Evolutionary conservation across 257 asterid genomes (phyloP).

Genomic region (Craterostigma plantagineum): DNA sequence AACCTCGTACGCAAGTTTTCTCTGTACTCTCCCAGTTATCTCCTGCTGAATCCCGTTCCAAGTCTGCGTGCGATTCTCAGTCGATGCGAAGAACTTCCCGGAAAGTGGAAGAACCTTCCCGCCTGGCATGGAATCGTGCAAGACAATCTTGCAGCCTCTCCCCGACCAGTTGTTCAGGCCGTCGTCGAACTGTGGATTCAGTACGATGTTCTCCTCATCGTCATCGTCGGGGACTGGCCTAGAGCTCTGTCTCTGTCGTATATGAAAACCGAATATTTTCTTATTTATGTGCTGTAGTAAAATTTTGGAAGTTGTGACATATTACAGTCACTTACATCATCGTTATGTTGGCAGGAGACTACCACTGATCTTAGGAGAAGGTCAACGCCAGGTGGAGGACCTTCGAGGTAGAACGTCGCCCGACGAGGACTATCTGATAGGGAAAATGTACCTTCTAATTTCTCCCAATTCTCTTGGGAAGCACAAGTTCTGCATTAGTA

Average conservation of each 20-base stretch:
- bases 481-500: conserved; percentile 37
- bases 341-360: conserved; percentile 15
- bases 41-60: conserved; percentile 98
- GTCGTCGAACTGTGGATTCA: conserved; percentile 52
- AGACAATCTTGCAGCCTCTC: conserved; percentile 62
- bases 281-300: conserved; percentile 1
- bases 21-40: conserved; percentile 52
- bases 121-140: conserved; percentile 51
- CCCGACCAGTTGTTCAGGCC: conserved; percentile 82
- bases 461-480: conserved; percentile 42
- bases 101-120: conserved; percentile 56
- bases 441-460: conserved; percentile 54
- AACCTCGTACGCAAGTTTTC: conserved; percentile 69
- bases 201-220: conserved; percentile 41
- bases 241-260: conserved; percentile 14
- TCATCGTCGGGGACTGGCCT: conserved; percentile 13
- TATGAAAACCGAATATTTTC: conserved; percentile 10
- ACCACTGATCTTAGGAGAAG: conserved; percentile 50
- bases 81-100: conserved; percentile 71
- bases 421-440: conserved; percentile 32
- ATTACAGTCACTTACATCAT: not conserved
- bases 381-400: conserved; percentile 70
- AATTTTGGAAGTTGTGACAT: not conserved
- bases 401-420: conserved; percentile 60
- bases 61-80: conserved; percentile 57